Conservation (phyloP, 345 rosid species). For the Eucalyptus camaldulensis region DNA sequence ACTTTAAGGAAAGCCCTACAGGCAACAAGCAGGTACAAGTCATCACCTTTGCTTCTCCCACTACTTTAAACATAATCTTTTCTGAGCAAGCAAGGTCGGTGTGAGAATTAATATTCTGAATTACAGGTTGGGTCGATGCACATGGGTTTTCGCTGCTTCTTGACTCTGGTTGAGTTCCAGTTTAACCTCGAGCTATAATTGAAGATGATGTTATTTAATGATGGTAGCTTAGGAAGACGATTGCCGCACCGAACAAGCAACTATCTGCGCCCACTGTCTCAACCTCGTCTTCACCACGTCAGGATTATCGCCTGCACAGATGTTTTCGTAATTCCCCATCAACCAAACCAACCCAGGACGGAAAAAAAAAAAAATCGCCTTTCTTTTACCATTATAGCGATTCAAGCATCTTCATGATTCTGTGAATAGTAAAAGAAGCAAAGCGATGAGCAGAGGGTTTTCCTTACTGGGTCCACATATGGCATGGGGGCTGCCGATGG, state of each 20-base stretch:
- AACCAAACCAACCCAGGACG: background rate
- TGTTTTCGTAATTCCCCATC: background rate
- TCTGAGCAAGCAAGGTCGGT: background rate
- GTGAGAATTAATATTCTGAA: background rate
- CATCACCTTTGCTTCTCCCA: background rate
- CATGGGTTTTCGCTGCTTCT: background rate
- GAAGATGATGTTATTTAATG: background rate
- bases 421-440: background rate
- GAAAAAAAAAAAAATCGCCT: background rate
- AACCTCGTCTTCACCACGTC: slow-evolving; percentile 76
- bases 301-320: slow-evolving; percentile 56
- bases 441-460: background rate
- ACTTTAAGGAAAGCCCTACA: background rate
- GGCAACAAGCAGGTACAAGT: background rate
- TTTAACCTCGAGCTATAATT: background rate
- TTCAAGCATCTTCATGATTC: background rate
- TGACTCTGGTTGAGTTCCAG: background rate
- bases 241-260: slow-evolving; percentile 86
- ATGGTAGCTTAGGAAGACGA: slow-evolving; percentile 9
- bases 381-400: background rate
- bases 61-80: background rate
- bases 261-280: slow-evolving; percentile 91
- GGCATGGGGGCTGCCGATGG: slow-evolving; percentile 36
- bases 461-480: slow-evolving; percentile 33
- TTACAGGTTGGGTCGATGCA: background rate